Conservation (phyloP, 257 asterid species). For the Salvia rosmarinus region DNA sequence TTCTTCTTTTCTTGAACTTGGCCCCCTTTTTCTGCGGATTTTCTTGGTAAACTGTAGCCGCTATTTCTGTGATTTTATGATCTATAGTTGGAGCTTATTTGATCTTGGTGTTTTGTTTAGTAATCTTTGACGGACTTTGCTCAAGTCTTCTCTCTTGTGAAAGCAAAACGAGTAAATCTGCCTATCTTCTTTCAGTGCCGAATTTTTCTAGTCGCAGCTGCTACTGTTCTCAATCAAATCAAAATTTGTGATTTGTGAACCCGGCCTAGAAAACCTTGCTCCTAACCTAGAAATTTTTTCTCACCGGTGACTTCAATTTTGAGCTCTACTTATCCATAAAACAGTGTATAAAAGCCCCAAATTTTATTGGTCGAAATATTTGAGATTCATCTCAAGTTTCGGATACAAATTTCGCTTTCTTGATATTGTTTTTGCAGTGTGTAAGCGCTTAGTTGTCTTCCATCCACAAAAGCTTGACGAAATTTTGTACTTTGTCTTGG, state of each 20-base stretch:
- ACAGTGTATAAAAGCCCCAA: background rate
- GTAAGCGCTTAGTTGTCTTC: slow-evolving; percentile 51
- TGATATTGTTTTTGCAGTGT: slow-evolving; percentile 38
- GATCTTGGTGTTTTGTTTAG: slow-evolving; percentile 23
- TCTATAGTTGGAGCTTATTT: slow-evolving; percentile 29
- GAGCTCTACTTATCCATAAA: slow-evolving; percentile 15
- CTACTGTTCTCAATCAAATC: slow-evolving; percentile 53
- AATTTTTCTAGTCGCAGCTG: slow-evolving; percentile 22
- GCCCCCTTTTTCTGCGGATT: background rate
- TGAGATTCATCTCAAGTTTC: slow-evolving; percentile 28
- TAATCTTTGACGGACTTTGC: slow-evolving; percentile 34
- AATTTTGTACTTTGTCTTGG: slow-evolving; percentile 44
- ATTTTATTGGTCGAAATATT: slow-evolving; percentile 34
- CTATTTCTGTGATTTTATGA: slow-evolving; percentile 53
- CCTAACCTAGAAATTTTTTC: slow-evolving; percentile 9
- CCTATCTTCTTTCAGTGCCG: slow-evolving; percentile 33
- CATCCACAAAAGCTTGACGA: slow-evolving; percentile 44
- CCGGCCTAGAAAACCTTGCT: slow-evolving; percentile 12
- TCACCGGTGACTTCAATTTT: slow-evolving; percentile 33
- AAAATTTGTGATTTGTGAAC: slow-evolving; percentile 38
- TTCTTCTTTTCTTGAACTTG: background rate
- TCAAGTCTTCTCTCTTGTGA: slow-evolving; percentile 27
- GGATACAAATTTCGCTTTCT: slow-evolving; percentile 35
- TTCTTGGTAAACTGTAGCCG: slow-evolving; percentile 13
- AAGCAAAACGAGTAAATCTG: slow-evolving; percentile 46